Conservation (phyloP, 192 early-diverging fungal genomes). For the Entomortierella lignicola region DNA sequence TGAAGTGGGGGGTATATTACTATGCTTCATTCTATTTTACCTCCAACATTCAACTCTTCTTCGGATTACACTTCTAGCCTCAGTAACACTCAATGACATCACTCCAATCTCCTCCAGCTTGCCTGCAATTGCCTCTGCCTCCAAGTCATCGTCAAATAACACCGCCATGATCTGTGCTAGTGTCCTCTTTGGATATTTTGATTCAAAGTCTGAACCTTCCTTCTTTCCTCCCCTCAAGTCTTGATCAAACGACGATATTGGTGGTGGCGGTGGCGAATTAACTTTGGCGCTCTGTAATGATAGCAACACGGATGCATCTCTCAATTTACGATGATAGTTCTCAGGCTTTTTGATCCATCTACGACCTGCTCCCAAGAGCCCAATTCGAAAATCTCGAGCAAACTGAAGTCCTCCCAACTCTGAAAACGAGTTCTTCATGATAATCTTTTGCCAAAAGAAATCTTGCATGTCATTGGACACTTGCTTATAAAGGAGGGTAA, state of each 20-base stretch:
- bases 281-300: conserved; percentile 48
- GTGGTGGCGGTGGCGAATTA: conserved; percentile 7
- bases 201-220: background rate
- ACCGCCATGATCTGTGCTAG: conserved; percentile 54
- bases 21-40: conserved; percentile 17
- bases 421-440: conserved; percentile 66
- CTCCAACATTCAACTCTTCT: conserved; percentile 55
- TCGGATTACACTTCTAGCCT: conserved; percentile 51
- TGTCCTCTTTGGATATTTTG: conserved; percentile 30
- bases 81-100: conserved; percentile 28
- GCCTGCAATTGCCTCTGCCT: conserved; percentile 1
- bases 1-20: too few relatives aligned
- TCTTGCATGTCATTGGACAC: conserved; percentile 62
- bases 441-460: conserved; percentile 63
- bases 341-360: conserved; percentile 63
- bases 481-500: conserved; percentile 52
- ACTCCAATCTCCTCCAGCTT: conserved; percentile 54
- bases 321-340: conserved; percentile 58
- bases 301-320: conserved; percentile 51
- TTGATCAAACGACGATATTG: conserved; percentile 14
- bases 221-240: background rate
- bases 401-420: conserved; percentile 59
- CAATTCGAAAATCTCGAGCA: conserved; percentile 57
- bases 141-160: conserved; percentile 53
- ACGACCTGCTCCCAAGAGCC: conserved; percentile 57